Conservation (phyloP, 306 rosid genomes). For the Vigna reflexopilosa region DNA sequence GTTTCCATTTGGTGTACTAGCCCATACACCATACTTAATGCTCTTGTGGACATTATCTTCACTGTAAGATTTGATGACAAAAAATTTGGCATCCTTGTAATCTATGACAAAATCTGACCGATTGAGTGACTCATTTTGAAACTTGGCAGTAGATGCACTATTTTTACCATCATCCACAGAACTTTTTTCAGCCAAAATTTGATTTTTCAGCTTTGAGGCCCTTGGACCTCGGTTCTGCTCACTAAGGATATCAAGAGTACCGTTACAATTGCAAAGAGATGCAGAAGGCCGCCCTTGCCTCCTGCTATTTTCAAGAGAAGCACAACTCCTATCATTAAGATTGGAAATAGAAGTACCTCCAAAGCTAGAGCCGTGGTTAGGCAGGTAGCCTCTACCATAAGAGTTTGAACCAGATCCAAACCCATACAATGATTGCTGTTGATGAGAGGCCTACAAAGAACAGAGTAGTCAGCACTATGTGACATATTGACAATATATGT, state of each 20-base stretch:
- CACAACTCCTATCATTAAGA: conserved; percentile 58
- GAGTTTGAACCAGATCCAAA: conserved; percentile 79
- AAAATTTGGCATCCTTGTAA: conserved; percentile 74
- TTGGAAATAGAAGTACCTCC: conserved; percentile 53
- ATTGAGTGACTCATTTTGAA: conserved; percentile 65
- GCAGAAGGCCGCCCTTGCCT: conserved; percentile 52
- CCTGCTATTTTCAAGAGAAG: conserved; percentile 65
- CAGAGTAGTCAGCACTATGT: conserved; percentile 39
- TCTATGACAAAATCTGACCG: conserved; percentile 69
- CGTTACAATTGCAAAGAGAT: conserved; percentile 71
- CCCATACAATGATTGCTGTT: conserved; percentile 69
- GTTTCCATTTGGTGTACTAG: conserved; percentile 92
- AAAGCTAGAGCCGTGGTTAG: conserved; percentile 70
- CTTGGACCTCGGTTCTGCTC: conserved; percentile 92
- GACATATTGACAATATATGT: conserved; percentile 16
- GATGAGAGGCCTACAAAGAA: conserved; percentile 76
- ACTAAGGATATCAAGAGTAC: conserved; percentile 74
- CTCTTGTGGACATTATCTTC: conserved; percentile 95
- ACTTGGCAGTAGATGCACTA: conserved; percentile 46
- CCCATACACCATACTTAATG: conserved; percentile 91
- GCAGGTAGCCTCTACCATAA: conserved; percentile 66
- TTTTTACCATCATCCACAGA: conserved; percentile 59
- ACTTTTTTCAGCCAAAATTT: conserved; percentile 56
- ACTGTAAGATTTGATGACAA: conserved; percentile 86
- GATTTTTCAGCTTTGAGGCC: conserved; percentile 77